These are phyloP conservation scores for Monosporozyma aerobia DNA, from an alignment of 805 yeast genomes.

Conservation along the genomic window DNA sequence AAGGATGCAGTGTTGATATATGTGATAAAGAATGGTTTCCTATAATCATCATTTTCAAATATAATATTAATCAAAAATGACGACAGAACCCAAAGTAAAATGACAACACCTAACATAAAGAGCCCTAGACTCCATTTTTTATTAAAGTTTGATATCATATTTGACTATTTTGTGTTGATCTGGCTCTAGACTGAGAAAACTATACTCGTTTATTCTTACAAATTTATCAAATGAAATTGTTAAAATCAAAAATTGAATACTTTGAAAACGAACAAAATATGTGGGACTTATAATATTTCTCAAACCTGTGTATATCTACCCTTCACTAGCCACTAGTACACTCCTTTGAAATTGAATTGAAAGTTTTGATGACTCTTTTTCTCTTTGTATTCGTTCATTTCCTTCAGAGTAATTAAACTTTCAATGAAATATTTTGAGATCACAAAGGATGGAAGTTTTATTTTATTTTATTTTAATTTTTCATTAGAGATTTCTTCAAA, in stretches of 20 bases:
- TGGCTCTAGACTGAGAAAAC: neutral
- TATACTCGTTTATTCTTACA: neutral
- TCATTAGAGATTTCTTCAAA: neutral
- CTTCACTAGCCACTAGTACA: neutral
- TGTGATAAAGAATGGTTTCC: constrained; percentile 89
- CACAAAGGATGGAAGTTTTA: neutral
- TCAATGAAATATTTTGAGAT: neutral
- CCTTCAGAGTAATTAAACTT: neutral
- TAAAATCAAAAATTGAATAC: neutral
- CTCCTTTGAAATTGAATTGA: neutral
- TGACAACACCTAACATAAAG: constrained; percentile 61
- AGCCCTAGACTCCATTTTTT: constrained; percentile 69
- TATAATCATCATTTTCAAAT: constrained; percentile 57
- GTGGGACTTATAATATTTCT: neutral
- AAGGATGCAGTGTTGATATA: constrained; percentile 86
- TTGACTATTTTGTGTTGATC: neutral
- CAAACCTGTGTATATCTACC: neutral
- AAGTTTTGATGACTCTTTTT: neutral
- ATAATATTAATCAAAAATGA: constrained; percentile 75
- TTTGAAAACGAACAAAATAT: neutral
- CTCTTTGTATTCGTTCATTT: neutral
- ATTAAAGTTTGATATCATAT: constrained; percentile 9
- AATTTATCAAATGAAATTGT: neutral
- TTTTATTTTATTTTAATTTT: neutral
- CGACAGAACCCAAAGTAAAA: constrained; percentile 83